Base-by-base conservation (phyloP, 306 rosid species). In the Cucurbita maxima region DNA sequence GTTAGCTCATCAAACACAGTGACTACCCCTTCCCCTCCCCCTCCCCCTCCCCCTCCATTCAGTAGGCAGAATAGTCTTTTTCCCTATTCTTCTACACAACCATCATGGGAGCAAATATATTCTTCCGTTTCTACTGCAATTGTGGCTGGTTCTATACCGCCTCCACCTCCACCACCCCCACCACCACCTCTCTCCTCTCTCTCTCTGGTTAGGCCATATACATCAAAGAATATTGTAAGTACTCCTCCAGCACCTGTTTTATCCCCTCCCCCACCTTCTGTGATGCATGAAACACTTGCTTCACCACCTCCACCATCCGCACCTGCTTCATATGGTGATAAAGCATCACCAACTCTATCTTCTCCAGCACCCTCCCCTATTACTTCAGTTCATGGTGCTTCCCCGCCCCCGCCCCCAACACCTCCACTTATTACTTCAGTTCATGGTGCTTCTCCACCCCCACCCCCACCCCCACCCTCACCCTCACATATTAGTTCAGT, bases 1-100 rank as follows among this genome's bases (percentile, higher is more conserved):
- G 6, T 48, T 45, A 68, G 25, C 56, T 22, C 44, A 69, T 34
- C 74, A 25, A 22, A 22, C 14, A 20, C 74, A 30, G 58, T 50
- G 44, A 7, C 84, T 6, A 77, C 81, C 50, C 54, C 57, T 44
- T 20, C 73, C 57, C 22, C 74, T 48, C 82, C 87, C n/a, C 79
- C 87, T 6, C 75, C 81, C 48, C 71, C 71, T 41, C 52, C 71
- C 22, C 58, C 22, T 50, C 74, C 59, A 50, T 51, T 36, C 20
- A 70, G 74, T 51, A 30, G 74, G 74, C 59, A 16, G 59, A 70
- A 34, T 5, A 50, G 40, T 34, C 45, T 79, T 12, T 50, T 51
- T 25, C 59, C 59, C 45, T 30, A 15, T 70, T 53, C 58, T 30
- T 70, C 74, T 25, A 34, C 56, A 4, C 58, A 48, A 51, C 45